These are phyloP conservation scores for Cercospora sp. DNA, from an alignment of 2,329 filamentous ascomycete species.

Conservation along the genomic window DNA sequence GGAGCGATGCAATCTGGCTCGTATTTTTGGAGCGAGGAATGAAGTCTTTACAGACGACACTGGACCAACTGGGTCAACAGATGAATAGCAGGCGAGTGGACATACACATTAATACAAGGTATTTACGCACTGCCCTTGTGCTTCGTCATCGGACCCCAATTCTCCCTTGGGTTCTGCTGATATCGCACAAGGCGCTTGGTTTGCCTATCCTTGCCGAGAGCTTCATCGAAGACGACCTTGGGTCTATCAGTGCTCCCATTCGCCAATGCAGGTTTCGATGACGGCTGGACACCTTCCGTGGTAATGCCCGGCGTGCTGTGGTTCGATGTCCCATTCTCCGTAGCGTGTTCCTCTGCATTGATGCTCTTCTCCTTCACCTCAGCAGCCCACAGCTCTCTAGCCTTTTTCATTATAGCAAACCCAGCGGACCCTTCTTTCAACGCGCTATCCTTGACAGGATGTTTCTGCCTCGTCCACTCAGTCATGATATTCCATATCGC, in stretches of 20 bases:
- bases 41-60: not conserved
- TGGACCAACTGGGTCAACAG: not conserved
- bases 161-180: slow-evolving; percentile 83
- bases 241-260: slow-evolving; percentile 43
- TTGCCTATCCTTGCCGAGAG: slow-evolving; percentile 68
- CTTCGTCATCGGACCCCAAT: slow-evolving; percentile 82
- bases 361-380: slow-evolving; percentile 59
- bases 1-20: not conserved
- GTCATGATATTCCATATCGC: slow-evolving; percentile 91
- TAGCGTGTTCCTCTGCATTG: slow-evolving; percentile 34
- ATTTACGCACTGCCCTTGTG: slow-evolving; percentile 43
- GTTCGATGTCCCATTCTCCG: slow-evolving; percentile 28
- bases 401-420: slow-evolving; percentile 58
- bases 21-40: not conserved
- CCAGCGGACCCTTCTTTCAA: slow-evolving; percentile 71
- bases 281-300: slow-evolving; percentile 16
- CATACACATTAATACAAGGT: not conserved
- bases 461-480: slow-evolving; percentile 82
- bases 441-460: slow-evolving; percentile 71
- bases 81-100: not conserved
- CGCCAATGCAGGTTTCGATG: slow-evolving; percentile 4
- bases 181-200: slow-evolving; percentile 75
- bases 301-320: slow-evolving; percentile 26
- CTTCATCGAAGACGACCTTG: slow-evolving; percentile 75
- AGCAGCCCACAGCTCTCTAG: slow-evolving; percentile 52